phyloP scores from a whole-genome alignment of 345 rosid genomes.

The Sonneratia alba region DNA sequence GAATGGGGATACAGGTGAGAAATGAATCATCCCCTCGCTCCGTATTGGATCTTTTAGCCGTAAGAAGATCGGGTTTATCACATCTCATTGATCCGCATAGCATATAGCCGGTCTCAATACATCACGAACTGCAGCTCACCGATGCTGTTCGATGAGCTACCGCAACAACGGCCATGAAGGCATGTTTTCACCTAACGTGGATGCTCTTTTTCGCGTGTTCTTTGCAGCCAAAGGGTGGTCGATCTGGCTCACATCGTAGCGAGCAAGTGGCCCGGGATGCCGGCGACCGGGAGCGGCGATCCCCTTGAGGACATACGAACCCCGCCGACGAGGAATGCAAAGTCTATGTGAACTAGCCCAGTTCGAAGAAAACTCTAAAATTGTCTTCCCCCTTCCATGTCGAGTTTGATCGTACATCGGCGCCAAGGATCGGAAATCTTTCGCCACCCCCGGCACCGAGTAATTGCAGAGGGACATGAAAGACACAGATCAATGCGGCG shows the following conservation, averaged over 20 bases:
- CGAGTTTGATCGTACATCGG: neutral
- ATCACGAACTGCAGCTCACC: no score
- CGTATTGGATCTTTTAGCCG: no score
- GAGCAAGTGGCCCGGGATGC: slow-evolving; percentile 66
- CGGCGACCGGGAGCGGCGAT: slow-evolving; percentile 59
- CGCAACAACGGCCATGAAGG: no score
- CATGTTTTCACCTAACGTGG: neutral
- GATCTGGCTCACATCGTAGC: slow-evolving; percentile 93
- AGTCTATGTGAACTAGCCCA: slow-evolving; percentile 56
- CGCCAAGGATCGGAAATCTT: neutral
- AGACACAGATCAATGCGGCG: neutral
- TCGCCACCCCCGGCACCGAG: neutral
- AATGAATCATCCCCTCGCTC: neutral
- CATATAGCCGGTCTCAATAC: no score
- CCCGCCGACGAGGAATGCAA: slow-evolving; percentile 92
- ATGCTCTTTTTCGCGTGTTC: neutral
- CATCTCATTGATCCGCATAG: no score
- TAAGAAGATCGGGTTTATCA: no score
- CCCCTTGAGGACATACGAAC: slow-evolving; percentile 85
- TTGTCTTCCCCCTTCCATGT: neutral
- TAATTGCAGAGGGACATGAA: neutral
- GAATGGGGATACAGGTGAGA: slow-evolving; percentile 96
- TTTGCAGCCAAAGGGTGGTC: slow-evolving; percentile 87
- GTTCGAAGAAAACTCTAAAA: neutral
- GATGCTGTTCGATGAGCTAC: neutral